Evolutionary conservation across 306 rosid species (phyloP), one percentile per base, ranked within the genome.

Genomic region (Sicyos edulis): DNA sequence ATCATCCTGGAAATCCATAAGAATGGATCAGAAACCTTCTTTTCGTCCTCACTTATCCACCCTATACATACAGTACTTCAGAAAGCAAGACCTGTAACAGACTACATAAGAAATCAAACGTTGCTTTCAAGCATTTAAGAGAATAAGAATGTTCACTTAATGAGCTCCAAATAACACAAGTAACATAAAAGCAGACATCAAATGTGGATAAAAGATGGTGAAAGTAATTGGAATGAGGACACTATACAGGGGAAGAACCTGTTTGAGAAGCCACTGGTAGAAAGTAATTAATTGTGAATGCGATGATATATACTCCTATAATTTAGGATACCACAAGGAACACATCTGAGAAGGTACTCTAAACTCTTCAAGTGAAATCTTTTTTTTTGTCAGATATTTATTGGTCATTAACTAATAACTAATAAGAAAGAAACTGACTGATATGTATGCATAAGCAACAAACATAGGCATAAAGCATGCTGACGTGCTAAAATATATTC

Each of bases 1-100:
- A 86, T 88, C 95, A 80, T 89, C 87, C 37, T 71, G 84, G 76
- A 91, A 82, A 80, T 86, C 88, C 61, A 82, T 88, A 51, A 76
- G 54, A 64, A 79, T 42, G 49, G 53, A 61, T 29, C 59, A 76
- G 54, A 24, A 63, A 74, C 71, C 77, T 78, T 81, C 74, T 58
- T 78, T 62, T 55, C 58, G 74, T 77, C 80, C 78, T 77, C 77
- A 80, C 74, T 52, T 59, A 50, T 42, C 70, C 68, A 65, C 76
- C 77, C 20, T 11, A 40, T 2, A 11, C 32, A 37, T 34, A 32
- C 37, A 54, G 14, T 49, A 55, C 9, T 42, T 58, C 56, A 56
- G 4, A 40, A 40, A 44, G 26, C 21, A 67, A 0, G 42, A 22
- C 73, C 73, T 69, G 45, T 24, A 69, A 26, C 59, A n/a, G n/a